Evolutionary conservation across 2,329 filamentous ascomycete species (phyloP), one percentile per base, ranked within the genome.

Genomic region (Ophiostoma australiae): DNA sequence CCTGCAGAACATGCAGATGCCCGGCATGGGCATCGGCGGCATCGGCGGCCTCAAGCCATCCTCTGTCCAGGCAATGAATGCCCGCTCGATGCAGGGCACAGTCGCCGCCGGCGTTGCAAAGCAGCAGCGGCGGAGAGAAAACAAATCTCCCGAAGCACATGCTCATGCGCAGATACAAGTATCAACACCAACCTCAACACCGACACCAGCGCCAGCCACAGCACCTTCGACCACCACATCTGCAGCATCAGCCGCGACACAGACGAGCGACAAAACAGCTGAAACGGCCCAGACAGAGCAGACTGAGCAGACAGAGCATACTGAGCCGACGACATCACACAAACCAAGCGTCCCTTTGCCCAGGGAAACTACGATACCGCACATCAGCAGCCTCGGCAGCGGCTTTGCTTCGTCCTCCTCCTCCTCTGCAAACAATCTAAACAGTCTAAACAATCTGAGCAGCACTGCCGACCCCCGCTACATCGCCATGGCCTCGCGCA

Each of bases 401-500:
- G 23, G 23, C 15, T 63, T 63, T 33, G 15, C 58, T 4, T 63
- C 58, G 1, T 15, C 39, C 39, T 35, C 58, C 11, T 35, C 58
- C 11, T 13, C 4, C 58, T 58, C 52, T 11, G 11, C 15, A 11
- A 58, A 23, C n/a, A 58, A 17, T 15, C n/a, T n/a, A n/a, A n/a
- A n/a, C n/a, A n/a, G n/a, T 20, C 52, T 35, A 11, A 58, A 23
- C n/a, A 31, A 31, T 31, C 27, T 31, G 27, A 31, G 27, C 27
- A 31, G 3, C 27, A 31, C 27, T 67, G 66, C 15, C 69, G 82
- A 83, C 71, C 81, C 82, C 4, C 80, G 80, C 72, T 81, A 83
- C 72, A 74, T 82, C 27, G 80, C 81, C 74, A 82, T 83, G 80
- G 81, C 81, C 39, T 81, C 82, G 15, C 81, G 82, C 70, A 84